A percentile compares a stretch with the other conserved stretches of the same genome.
These are phyloP conservation scores for Vanrija pseudolonga DNA, from an alignment of 1,284 basidiomycete species.

Conservation along the genomic window DNA sequence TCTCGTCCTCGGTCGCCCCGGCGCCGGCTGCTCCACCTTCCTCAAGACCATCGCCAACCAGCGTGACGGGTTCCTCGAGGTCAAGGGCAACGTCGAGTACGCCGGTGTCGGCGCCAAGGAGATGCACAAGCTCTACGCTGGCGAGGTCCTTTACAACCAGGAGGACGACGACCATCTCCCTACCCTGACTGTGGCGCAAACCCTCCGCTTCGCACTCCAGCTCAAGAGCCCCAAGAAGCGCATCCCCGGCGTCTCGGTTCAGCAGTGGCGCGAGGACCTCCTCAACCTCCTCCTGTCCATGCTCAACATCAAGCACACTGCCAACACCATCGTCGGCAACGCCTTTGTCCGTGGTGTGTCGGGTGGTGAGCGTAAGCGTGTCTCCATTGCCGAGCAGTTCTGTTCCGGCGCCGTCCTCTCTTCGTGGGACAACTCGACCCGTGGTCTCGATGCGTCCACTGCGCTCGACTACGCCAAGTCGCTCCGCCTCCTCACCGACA, in stretches of 20 bases:
- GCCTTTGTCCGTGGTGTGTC: slow-evolving; percentile 55
- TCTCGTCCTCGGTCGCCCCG: slow-evolving; percentile 55
- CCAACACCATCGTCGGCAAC: slow-evolving; percentile 55
- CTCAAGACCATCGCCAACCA: slow-evolving; percentile 58
- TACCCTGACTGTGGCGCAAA: slow-evolving; percentile 60
- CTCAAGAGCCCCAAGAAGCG: slow-evolving; percentile 56
- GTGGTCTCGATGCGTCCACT: slow-evolving; percentile 56
- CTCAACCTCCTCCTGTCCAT: slow-evolving; percentile 57
- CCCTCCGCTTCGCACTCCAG: slow-evolving; percentile 55
- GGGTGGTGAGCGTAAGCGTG: slow-evolving; percentile 50
- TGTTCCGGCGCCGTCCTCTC: slow-evolving; percentile 49
- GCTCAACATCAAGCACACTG: slow-evolving; percentile 60
- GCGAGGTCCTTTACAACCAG: slow-evolving; percentile 62
- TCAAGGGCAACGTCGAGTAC: slow-evolving; percentile 57
- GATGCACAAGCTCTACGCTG: slow-evolving; percentile 57
- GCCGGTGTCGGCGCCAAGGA: slow-evolving; percentile 55
- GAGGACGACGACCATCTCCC: slow-evolving; percentile 65
- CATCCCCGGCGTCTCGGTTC: slow-evolving; percentile 52
- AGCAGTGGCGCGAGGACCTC: slow-evolving; percentile 55
- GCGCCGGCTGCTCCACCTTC: slow-evolving; percentile 48
- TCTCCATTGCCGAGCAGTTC: slow-evolving; percentile 60
- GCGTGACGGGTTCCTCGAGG: slow-evolving; percentile 51
- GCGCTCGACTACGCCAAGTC: slow-evolving; percentile 59
- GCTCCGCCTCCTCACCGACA: slow-evolving; percentile 57
- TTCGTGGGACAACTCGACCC: slow-evolving; percentile 55